Conservation (phyloP, 2,329 filamentous ascomycete species). For the Ascocoryne sarcoides region DNA sequence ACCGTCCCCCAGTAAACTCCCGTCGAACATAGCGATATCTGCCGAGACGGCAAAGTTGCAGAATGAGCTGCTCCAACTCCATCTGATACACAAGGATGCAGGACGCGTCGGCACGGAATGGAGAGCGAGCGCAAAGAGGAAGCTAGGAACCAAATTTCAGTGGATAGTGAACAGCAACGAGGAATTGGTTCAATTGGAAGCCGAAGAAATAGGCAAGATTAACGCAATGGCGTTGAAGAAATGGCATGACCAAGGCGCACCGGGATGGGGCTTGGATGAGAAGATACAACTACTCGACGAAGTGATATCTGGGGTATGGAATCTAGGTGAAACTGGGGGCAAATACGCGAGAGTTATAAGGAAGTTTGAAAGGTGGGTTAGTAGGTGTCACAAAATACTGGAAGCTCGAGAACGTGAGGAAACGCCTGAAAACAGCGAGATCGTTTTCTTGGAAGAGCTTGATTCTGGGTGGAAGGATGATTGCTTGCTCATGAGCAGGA, state of each 20-base stretch:
- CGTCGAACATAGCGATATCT: slow-evolving; percentile 49
- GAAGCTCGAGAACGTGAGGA: slow-evolving; percentile 30
- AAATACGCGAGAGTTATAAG: slow-evolving; percentile 46
- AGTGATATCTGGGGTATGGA: slow-evolving; percentile 48
- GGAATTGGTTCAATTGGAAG: slow-evolving; percentile 33
- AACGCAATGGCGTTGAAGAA: slow-evolving; percentile 44
- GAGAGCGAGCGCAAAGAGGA: slow-evolving; percentile 45
- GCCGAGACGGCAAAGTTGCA: slow-evolving; percentile 52
- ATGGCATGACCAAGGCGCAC: slow-evolving; percentile 35
- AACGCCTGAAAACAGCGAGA: slow-evolving; percentile 29
- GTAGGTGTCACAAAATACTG: slow-evolving; percentile 38
- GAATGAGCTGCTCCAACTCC: slow-evolving; percentile 56
- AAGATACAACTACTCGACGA: slow-evolving; percentile 49
- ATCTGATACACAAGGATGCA: slow-evolving; percentile 52
- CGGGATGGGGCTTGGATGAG: slow-evolving; percentile 39
- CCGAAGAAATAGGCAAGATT: slow-evolving; percentile 38
- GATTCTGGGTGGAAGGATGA: slow-evolving; percentile 52
- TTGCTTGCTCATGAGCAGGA: slow-evolving; percentile 41
- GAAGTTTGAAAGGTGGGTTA: slow-evolving; percentile 53
- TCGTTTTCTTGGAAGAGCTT: slow-evolving; percentile 45
- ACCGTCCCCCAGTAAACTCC: slow-evolving; percentile 52
- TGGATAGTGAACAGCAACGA: slow-evolving; percentile 29
- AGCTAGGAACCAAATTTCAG: slow-evolving; percentile 39
- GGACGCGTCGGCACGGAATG: slow-evolving; percentile 38
- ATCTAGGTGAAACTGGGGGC: slow-evolving; percentile 45